These are phyloP conservation scores for Schwanniomyces yamadae DNA, from an alignment of 805 yeast genomes.

Conservation along the genomic window DNA sequence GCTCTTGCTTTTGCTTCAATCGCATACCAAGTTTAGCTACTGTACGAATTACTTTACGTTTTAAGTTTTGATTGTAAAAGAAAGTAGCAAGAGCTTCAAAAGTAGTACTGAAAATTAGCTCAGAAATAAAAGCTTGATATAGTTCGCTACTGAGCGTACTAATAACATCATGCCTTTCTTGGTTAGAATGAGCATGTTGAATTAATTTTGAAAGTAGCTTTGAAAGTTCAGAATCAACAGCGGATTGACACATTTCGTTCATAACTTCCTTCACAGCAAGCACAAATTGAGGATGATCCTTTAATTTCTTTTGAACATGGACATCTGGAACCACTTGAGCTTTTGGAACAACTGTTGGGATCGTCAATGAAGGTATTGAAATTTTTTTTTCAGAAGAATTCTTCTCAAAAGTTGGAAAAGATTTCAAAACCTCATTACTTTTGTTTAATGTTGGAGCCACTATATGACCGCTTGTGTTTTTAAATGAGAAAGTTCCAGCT, in stretches of 20 bases:
- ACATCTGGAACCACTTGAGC: too few species aligned
- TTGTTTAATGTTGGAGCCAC: too few species aligned
- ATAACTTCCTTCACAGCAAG: slow-evolving; percentile 26
- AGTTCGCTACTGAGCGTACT: slow-evolving; percentile 49
- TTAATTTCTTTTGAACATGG: slow-evolving; percentile 20
- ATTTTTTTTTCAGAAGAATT: too few species aligned
- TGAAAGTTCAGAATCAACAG: slow-evolving; percentile 25
- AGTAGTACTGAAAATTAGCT: slow-evolving; percentile 45
- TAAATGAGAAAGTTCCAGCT: neutral
- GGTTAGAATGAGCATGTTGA: slow-evolving; percentile 16
- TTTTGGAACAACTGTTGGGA: too few species aligned
- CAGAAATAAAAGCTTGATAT: slow-evolving; percentile 60
- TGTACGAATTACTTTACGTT: slow-evolving; percentile 24
- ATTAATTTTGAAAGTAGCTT: slow-evolving; percentile 25
- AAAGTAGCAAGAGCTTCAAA: slow-evolving; percentile 47
- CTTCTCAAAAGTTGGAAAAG: too few species aligned
- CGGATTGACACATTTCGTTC: slow-evolving; percentile 17
- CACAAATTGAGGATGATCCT: slow-evolving; percentile 24
- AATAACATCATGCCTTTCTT: slow-evolving; percentile 26
- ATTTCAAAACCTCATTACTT: too few species aligned
- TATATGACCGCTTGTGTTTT: too few species aligned
- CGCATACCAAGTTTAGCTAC: slow-evolving; percentile 28
- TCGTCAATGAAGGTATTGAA: too few species aligned
- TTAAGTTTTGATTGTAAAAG: slow-evolving; percentile 30
- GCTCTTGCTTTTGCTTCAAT: slow-evolving; percentile 21